Conservation (phyloP, 2,329 filamentous ascomycete species). For the Sclerotinia minor region DNA sequence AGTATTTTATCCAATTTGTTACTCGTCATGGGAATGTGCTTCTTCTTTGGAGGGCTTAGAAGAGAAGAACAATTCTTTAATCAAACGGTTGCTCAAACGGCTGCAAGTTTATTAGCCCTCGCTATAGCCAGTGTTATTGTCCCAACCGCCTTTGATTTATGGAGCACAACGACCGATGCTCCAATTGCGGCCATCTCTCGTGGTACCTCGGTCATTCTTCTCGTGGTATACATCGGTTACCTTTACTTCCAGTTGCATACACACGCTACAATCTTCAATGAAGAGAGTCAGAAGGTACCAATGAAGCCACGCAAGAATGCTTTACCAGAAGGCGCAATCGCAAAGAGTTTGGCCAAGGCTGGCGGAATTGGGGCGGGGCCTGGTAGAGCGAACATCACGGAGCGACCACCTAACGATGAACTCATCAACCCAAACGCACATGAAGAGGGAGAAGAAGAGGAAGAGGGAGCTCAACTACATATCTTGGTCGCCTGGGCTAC, state of each 20-base stretch:
- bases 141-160: slow-evolving; percentile 78
- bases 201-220: slow-evolving; percentile 75
- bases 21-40: slow-evolving; percentile 87
- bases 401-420: slow-evolving; percentile 40
- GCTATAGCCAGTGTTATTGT: slow-evolving; percentile 81
- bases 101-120: slow-evolving; percentile 67
- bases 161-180: slow-evolving; percentile 43
- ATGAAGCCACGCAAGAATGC: slow-evolving; percentile 52
- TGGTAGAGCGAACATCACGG: slow-evolving; percentile 34
- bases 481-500: slow-evolving; percentile 71
- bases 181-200: slow-evolving; percentile 65
- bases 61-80: slow-evolving; percentile 87
- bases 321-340: slow-evolving; percentile 39
- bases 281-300: slow-evolving; percentile 74
- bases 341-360: slow-evolving; percentile 38
- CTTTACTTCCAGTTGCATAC: slow-evolving; percentile 91
- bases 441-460: slow-evolving; percentile 63
- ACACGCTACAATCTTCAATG: slow-evolving; percentile 77
- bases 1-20: slow-evolving; percentile 90
- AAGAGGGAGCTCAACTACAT: slow-evolving; percentile 72
- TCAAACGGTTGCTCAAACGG: slow-evolving; percentile 86
- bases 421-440: slow-evolving; percentile 45
- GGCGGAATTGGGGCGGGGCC: slow-evolving; percentile 40
- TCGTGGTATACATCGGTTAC: slow-evolving; percentile 81
- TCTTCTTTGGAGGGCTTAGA: slow-evolving; percentile 73